Evolutionary conservation across 495 filamentous ascomycete species (phyloP).

Genomic region (Podospora appendiculata): DNA sequence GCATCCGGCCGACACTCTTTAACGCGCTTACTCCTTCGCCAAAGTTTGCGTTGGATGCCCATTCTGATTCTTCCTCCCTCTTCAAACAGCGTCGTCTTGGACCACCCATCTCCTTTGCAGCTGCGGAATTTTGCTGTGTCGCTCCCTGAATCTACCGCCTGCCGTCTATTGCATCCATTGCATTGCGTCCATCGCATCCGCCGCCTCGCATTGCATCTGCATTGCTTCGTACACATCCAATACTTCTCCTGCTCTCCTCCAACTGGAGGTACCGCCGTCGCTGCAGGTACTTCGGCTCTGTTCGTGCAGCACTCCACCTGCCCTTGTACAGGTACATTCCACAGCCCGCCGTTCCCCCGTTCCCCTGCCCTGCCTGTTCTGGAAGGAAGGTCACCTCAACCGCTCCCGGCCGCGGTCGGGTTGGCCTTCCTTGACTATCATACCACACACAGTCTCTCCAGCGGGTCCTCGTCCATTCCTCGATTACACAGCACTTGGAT

Average conservation of each 20-base stretch:
- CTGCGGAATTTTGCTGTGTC: background rate
- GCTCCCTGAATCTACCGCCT: background rate
- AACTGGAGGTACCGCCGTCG: no score
- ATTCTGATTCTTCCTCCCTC: background rate
- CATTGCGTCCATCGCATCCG: background rate
- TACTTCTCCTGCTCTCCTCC: no score
- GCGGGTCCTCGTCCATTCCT: constrained; percentile 10
- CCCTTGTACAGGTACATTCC: no score
- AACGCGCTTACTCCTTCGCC: background rate
- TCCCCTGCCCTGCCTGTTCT: background rate
- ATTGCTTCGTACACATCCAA: no score
- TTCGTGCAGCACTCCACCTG: no score
- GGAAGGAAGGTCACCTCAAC: background rate
- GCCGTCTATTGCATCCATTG: background rate
- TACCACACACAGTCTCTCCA: constrained; percentile 2
- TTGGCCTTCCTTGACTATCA: background rate
- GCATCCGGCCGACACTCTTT: background rate
- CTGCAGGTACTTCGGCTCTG: no score
- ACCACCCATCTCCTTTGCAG: background rate
- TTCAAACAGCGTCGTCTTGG: no score
- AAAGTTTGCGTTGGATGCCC: background rate
- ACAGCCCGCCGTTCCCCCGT: background rate
- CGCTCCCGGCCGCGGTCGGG: background rate
- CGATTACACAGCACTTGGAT: constrained; percentile 9
- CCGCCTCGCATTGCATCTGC: background rate